These are phyloP conservation scores for Aspergillus conjunctus DNA, from an alignment of 495 filamentous ascomycete genomes.

Conservation along the genomic window DNA sequence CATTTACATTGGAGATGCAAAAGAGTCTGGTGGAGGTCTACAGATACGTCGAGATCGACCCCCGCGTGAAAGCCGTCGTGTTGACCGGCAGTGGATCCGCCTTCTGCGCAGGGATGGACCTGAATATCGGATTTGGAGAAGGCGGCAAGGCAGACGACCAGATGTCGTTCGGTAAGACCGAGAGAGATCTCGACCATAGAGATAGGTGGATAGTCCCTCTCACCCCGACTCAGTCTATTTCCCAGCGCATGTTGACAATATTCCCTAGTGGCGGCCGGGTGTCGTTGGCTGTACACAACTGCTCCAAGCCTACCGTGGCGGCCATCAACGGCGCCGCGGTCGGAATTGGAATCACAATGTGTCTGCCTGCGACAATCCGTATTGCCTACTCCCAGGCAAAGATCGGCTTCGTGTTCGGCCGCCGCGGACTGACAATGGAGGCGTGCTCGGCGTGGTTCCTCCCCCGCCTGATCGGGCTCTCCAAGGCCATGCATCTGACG, in stretches of 20 bases:
- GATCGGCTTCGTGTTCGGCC: no score
- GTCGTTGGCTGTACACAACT: constrained; percentile 58
- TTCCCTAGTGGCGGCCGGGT: constrained; percentile 51
- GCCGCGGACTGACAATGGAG: constrained; percentile 52
- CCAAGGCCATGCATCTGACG: constrained; percentile 53
- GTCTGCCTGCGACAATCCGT: constrained; percentile 53
- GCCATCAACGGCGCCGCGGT: constrained; percentile 63
- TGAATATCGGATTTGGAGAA: constrained; percentile 48
- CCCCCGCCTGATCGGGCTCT: constrained; percentile 56
- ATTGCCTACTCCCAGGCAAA: no score
- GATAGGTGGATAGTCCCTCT: background rate
- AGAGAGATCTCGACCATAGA: background rate
- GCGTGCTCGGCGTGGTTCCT: constrained; percentile 61
- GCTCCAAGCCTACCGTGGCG: constrained; percentile 61
- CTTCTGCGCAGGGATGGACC: constrained; percentile 63
- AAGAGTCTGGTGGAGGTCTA: constrained; percentile 53
- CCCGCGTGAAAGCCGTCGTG: constrained; percentile 55
- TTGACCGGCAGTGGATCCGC: constrained; percentile 56
- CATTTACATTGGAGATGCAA: constrained; percentile 57
- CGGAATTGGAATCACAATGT: constrained; percentile 65
- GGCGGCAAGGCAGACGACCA: constrained; percentile 16
- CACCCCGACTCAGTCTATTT: no score
- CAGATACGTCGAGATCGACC: constrained; percentile 50
- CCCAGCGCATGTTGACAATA: no score
- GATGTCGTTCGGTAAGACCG: background rate